Base-by-base conservation (phyloP, 495 filamentous ascomycete species). In the Chaetomium cochliodes region DNA sequence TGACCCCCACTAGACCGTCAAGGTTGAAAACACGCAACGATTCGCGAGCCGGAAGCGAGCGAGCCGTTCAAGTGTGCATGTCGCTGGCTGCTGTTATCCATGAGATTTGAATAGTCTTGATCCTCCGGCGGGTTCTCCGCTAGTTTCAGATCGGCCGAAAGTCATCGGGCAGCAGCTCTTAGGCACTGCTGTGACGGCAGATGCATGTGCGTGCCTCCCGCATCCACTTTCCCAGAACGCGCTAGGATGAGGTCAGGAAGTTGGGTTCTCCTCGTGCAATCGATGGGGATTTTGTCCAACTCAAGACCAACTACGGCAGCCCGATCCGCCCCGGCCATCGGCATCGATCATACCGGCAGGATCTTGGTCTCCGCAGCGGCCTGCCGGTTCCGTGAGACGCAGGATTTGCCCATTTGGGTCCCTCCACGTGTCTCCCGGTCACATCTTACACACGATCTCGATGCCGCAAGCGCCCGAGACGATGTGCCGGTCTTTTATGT, bases 371-470 rank as follows among this genome's bases (percentile, higher is more conserved):
- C 9, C 18, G 52, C 52, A 55, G 26, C 26, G 52, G 51, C 46
- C 62, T 51, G 44, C 41, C 49, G 60, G 56, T 15, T 11, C 22
- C 55, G 54, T 59, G 54, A 55, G 7, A 33, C 51, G 20, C 41
- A 44, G 8, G 12, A 26, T 33, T 63, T 47, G 52, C 51, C 69
- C 69, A 70, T 37, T 67, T 52, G 69, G 62, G 63, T 51, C 13
- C 8, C 63, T 70, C 65, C 65, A 70, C 69, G 69, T 70, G 69
- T 70, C 63, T 66, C 6, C 53, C 28, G 44, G 51, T 65, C 62
- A 44, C 58, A 28, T 55, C 58, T 33, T 49, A 54, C 26, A 13
- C 58, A 9, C 53, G 63, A 67, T 70, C 68, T 70, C 65, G 68
- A 67, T 70, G 56, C 58, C 60, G 47, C 58, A 23, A 54, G 59